Evolutionary conservation across 345 rosid genomes (phyloP).

Genomic region (Draba incana): DNA sequence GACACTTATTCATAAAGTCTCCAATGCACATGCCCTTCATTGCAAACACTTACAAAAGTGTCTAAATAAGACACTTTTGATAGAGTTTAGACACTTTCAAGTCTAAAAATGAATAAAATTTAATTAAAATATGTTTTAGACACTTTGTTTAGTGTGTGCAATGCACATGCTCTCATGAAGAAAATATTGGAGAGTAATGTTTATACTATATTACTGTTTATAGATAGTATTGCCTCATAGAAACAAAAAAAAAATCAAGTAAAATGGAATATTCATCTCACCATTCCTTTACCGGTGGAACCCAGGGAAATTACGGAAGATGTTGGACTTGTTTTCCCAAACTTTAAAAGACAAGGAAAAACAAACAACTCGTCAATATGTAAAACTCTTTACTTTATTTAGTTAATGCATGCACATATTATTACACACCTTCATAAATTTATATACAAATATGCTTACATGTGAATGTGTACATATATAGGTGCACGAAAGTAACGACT

Average conservation of each 20-base stretch:
- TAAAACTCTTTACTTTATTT: not conserved
- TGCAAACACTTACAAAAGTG: too few species aligned
- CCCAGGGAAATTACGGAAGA: constrained; percentile 48
- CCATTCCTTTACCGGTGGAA: constrained; percentile 60
- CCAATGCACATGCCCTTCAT: too few species aligned
- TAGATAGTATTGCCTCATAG: not conserved
- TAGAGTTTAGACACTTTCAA: too few species aligned
- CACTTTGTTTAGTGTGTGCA: too few species aligned
- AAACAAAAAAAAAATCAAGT: not conserved
- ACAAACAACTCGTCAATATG: constrained; percentile 14
- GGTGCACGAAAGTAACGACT: not conserved
- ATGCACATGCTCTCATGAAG: too few species aligned
- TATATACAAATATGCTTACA: not conserved
- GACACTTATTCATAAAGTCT: too few species aligned
- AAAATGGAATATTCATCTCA: constrained; percentile 40
- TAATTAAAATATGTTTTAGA: too few species aligned
- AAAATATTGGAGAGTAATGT: constrained; percentile 1
- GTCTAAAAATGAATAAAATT: too few species aligned
- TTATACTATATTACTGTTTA: not conserved
- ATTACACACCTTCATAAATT: too few species aligned
- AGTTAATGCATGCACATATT: not conserved
- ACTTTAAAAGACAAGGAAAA: constrained; percentile 36
- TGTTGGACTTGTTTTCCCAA: constrained; percentile 53
- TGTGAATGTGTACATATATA: not conserved
- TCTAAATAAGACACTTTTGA: too few species aligned